Evolutionary conservation across 768 basidiomycete species (phyloP), one percentile per base, ranked within the genome.

Genomic region (Infundibulicybe gibba): DNA sequence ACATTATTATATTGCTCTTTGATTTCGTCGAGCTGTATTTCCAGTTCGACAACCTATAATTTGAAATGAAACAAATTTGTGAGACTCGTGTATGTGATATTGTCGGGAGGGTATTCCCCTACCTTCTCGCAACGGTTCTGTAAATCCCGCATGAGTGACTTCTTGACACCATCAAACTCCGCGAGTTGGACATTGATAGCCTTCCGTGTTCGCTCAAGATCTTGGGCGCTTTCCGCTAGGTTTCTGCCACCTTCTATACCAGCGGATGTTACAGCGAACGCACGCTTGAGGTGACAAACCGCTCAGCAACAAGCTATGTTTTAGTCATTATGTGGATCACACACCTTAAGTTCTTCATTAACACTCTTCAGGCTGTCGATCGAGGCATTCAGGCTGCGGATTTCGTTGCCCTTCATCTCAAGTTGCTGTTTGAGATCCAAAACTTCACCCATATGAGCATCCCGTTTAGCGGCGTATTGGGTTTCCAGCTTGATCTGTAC

Each of bases 91-190:
- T 38, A 10, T 10, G 35, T 25, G 8, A 25, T 25, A 8, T 4
- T 8, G 8, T 25, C 25, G 25, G 8, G 25, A 25, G 25, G 25
- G 25, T 50, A 31, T 34, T 38, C 40, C 55, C 68, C 51, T 44
- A 91, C 94, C 85, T 98, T 98, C 76, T 99, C 97, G 65, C 97
- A 99, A 21, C 97, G 94, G 66, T 99, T 97, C 72, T 97, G 95
- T 57, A 99, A 70, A 74, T 99, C 97, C 32, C 93, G 87, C 90
- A 99, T 97, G 52, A 99, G 80, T 41, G 90, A 95, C 74, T 97
- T 95, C 80, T 98, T 98, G 56, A 97, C 94, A 15, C 90, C 88
- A 62, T 99, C 97, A 65, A 99, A 99, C 62, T 99, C 97, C 49
- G 94, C 91, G 49, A 95, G 83, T 61, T 98, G 95, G n/a, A 94